Percentiles rank a stretch among this genome's conserved stretches.
Conservation (phyloP, 2,329 filamentous ascomycete species). For the Pseudophaeomoniella oleicola region DNA sequence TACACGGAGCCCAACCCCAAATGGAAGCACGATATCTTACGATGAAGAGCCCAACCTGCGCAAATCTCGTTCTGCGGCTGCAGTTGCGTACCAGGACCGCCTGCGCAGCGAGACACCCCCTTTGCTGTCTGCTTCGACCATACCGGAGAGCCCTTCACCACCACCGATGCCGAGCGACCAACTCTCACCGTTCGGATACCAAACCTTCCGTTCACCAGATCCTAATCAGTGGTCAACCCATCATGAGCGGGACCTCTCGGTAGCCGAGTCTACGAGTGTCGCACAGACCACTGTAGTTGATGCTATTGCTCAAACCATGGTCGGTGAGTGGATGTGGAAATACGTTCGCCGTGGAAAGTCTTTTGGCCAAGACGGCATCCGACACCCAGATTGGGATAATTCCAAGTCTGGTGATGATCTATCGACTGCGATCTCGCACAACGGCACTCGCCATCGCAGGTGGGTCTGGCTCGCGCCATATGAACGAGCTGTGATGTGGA, state of each 20-base stretch:
- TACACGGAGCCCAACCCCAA: constrained; percentile 58
- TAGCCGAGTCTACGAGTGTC: constrained; percentile 39
- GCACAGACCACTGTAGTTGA: constrained; percentile 70
- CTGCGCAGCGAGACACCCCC: constrained; percentile 32
- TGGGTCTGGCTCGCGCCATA: constrained; percentile 99
- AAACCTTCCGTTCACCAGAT: constrained; percentile 10
- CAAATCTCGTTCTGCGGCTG: constrained; percentile 64
- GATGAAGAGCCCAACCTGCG: constrained; percentile 49
- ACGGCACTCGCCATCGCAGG: constrained; percentile 67
- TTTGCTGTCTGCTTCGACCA: constrained; percentile 48
- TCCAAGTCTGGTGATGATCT: constrained; percentile 51
- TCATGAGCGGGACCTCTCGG: constrained; percentile 8
- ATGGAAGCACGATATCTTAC: constrained; percentile 41
- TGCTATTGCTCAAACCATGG: constrained; percentile 95
- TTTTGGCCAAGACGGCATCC: constrained; percentile 58
- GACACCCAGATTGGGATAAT: constrained; percentile 32
- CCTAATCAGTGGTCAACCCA: constrained; percentile 12
- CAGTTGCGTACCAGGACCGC: constrained; percentile 23
- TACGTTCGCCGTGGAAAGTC: constrained; percentile 54
- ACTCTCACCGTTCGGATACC: constrained; percentile 22
- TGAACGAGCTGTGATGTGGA: constrained; percentile 93
- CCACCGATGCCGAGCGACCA: constrained; percentile 62
- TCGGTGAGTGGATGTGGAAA: constrained; percentile 56
- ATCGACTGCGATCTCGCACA: constrained; percentile 51
- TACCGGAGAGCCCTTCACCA: constrained; percentile 54